A percentile compares a stretch with the other conserved stretches of the same genome.
These are phyloP conservation scores for Gelatoporia subvermispora DNA, from an alignment of 768 basidiomycete species.

Conservation along the genomic window DNA sequence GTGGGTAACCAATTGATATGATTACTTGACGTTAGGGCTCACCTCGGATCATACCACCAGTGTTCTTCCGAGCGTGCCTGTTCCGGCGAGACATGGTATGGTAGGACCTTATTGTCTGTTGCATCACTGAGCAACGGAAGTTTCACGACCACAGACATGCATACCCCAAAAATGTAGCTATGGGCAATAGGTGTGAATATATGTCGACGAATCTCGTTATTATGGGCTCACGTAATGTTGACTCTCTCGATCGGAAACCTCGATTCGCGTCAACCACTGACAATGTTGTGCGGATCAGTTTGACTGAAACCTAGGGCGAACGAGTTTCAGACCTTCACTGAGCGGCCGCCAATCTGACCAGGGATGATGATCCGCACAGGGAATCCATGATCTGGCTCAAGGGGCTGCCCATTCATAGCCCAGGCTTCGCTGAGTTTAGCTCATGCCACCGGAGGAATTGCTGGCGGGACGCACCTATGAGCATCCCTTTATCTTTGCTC, in stretches of 20 bases:
- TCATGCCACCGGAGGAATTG: not conserved
- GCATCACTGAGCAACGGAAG: constrained; percentile 7
- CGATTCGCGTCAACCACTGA: constrained; percentile 57
- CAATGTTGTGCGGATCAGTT: not conserved
- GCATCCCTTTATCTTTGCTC: constrained; percentile 43
- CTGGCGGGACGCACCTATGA: constrained; percentile 29
- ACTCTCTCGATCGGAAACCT: constrained; percentile 43
- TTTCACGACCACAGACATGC: not conserved
- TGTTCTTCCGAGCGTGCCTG: constrained; percentile 42
- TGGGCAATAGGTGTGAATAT: constrained; percentile 1
- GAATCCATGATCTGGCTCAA: constrained; percentile 62
- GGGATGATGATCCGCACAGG: constrained; percentile 62
- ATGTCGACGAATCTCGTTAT: not conserved
- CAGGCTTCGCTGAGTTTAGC: constrained; percentile 28
- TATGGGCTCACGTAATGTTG: constrained; percentile 44
- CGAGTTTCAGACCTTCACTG: constrained; percentile 33
- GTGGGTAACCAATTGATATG: not conserved
- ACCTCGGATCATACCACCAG: constrained; percentile 55
- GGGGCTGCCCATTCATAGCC: constrained; percentile 57
- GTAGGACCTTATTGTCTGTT: constrained; percentile 59
- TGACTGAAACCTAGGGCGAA: not conserved
- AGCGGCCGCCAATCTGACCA: constrained; percentile 57
- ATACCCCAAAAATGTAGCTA: constrained; percentile 33
- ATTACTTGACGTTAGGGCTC: constrained; percentile 4
- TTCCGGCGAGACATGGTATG: constrained; percentile 45